Evolutionary conservation across 108 stramenopile genomes (phyloP).

Genomic region (Bacterosira constricta): DNA sequence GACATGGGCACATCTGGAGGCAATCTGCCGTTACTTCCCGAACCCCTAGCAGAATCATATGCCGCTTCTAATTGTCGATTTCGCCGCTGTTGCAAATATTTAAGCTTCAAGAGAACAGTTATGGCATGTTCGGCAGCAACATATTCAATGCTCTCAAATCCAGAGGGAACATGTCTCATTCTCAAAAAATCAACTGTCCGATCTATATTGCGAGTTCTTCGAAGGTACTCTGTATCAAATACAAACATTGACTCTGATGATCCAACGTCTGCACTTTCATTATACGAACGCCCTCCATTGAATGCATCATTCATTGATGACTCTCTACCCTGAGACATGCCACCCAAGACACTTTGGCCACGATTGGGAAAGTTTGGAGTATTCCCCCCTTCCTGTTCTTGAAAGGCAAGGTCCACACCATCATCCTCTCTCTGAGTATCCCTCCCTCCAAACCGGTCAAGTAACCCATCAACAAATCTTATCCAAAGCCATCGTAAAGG

Average conservation of each 20-base stretch:
- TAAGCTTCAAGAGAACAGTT: constrained; percentile 43
- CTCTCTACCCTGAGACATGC: constrained; percentile 9
- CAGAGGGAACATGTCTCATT: constrained; percentile 77
- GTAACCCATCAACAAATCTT: constrained; percentile 66
- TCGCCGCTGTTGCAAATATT: constrained; percentile 50
- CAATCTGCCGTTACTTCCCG: background rate
- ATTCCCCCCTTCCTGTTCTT: constrained; percentile 26
- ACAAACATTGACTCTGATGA: constrained; percentile 23
- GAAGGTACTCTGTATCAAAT: constrained; percentile 62
- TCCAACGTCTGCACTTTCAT: background rate
- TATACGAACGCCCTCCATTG: background rate
- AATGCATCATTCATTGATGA: constrained; percentile 11
- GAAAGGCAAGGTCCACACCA: constrained; percentile 2
- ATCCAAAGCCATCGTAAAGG: constrained; percentile 82
- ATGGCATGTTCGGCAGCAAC: constrained; percentile 45
- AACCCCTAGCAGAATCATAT: background rate
- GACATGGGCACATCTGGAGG: constrained; percentile 28
- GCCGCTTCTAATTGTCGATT: constrained; percentile 30
- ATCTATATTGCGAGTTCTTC: constrained; percentile 59
- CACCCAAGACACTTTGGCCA: constrained; percentile 1
- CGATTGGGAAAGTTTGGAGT: constrained; percentile 21
- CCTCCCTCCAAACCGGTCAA: constrained; percentile 53
- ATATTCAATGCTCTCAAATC: constrained; percentile 41
- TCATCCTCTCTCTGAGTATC: constrained; percentile 23
- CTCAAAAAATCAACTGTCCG: constrained; percentile 77